These are phyloP conservation scores for Austroboletus rostrupii DNA, from an alignment of 1,284 basidiomycete genomes.

Conservation along the genomic window DNA sequence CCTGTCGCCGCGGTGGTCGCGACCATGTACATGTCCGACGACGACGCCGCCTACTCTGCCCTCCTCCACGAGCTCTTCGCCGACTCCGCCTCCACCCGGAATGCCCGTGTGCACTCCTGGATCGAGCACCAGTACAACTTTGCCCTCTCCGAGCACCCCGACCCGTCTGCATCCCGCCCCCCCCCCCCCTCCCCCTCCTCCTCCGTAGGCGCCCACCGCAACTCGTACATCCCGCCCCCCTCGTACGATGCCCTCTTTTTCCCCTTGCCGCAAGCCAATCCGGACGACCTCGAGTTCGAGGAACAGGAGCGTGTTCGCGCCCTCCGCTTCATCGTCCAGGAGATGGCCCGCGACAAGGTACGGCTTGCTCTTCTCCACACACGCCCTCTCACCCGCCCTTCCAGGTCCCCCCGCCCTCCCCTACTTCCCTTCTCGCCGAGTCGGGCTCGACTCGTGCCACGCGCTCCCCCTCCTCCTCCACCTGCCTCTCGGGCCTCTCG, in stretches of 20 bases:
- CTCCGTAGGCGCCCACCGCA: conserved; percentile 27
- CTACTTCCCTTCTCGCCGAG: conserved; percentile 30
- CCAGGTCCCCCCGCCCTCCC: conserved; percentile 27
- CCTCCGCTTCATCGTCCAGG: conserved; percentile 32
- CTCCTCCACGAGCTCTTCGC: conserved; percentile 28
- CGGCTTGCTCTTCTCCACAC: not conserved
- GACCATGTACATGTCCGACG: conserved; percentile 22
- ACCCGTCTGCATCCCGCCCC: conserved; percentile 21
- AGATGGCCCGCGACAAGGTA: conserved; percentile 32
- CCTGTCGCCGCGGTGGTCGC: not conserved
- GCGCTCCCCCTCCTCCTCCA: conserved; percentile 32
- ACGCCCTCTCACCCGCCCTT: not conserved
- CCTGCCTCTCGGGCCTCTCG: conserved; percentile 30
- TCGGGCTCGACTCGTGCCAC: conserved; percentile 27
- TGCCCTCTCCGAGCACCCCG: conserved; percentile 26
- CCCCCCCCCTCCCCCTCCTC: conserved; percentile 31
- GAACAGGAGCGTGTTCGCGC: conserved; percentile 29
- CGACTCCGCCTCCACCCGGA: conserved; percentile 21
- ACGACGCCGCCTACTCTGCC: conserved; percentile 27
- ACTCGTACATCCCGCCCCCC: conserved; percentile 11
- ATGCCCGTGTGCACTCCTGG: conserved; percentile 31
- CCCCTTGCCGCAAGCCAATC: conserved; percentile 12
- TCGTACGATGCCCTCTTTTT: conserved; percentile 33
- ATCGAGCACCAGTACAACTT: conserved; percentile 34
- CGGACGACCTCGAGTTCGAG: conserved; percentile 17